Conservation (phyloP, 306 rosid genomes). For the Citrullus mucosospermus region DNA sequence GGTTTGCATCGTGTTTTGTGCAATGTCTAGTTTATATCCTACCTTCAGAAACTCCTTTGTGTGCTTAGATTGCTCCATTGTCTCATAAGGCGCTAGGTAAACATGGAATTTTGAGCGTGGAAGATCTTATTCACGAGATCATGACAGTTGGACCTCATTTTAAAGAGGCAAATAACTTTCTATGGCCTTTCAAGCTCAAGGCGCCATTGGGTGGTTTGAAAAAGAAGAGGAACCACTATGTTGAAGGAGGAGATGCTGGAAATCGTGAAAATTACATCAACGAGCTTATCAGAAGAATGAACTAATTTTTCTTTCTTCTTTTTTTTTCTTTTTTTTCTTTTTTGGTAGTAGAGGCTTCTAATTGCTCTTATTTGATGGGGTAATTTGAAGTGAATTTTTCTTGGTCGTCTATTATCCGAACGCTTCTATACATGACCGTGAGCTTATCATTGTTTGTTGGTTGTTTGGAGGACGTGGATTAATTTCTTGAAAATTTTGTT, state of each 20-base stretch:
- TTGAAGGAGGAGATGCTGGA: slow-evolving; percentile 79
- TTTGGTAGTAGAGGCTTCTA: neutral
- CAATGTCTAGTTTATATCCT: neutral
- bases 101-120: slow-evolving; percentile 53
- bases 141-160: slow-evolving; percentile 73
- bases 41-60: neutral
- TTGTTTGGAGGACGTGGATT: neutral
- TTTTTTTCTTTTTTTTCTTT: neutral
- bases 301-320: slow-evolving; percentile 16
- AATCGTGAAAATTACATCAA: slow-evolving; percentile 54
- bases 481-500: slow-evolving; percentile 15
- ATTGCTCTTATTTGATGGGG: neutral
- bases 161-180: slow-evolving; percentile 65
- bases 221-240: slow-evolving; percentile 73
- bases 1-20: slow-evolving; percentile 11
- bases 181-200: slow-evolving; percentile 76
- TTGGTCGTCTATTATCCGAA: neutral
- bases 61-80: neutral
- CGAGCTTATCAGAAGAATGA: slow-evolving; percentile 73
- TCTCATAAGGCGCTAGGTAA: slow-evolving; percentile 46
- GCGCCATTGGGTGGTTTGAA: slow-evolving; percentile 68
- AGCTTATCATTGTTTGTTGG: neutral
- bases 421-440: neutral
- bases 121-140: slow-evolving; percentile 70
- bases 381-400: neutral